Evolutionary conservation across 176 grass and related monocot species (phyloP).

Genomic region (Chloris gayana): DNA sequence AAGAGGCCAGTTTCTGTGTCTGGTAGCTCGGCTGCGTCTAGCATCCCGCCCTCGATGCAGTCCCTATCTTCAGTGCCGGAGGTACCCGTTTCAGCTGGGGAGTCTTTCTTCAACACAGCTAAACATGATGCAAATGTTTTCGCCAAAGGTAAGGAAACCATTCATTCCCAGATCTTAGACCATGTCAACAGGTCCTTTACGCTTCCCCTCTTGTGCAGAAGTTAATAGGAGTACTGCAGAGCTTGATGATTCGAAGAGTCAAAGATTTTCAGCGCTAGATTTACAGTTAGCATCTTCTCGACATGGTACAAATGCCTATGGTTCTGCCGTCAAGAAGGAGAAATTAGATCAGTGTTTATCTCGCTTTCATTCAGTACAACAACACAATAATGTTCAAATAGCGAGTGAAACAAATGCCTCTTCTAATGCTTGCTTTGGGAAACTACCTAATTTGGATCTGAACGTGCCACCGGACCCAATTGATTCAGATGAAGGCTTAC

Average conservation of each 20-base stretch:
- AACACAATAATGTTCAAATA: slow-evolving; percentile 18
- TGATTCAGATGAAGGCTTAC: slow-evolving; percentile 38
- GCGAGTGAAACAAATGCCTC: slow-evolving; percentile 25
- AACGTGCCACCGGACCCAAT: slow-evolving; percentile 39
- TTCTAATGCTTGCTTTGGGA: slow-evolving; percentile 23
- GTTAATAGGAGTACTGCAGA: slow-evolving; percentile 12
- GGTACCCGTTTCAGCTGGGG: slow-evolving; percentile 9
- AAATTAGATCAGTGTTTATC: slow-evolving; percentile 29
- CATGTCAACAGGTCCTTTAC: neutral
- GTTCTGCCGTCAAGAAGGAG: slow-evolving; percentile 45
- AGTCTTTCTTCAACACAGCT: slow-evolving; percentile 30
- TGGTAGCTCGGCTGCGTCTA: slow-evolving; percentile 27
- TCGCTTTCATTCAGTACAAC: slow-evolving; percentile 11
- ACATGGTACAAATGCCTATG: slow-evolving; percentile 16
- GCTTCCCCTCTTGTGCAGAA: slow-evolving; percentile 12
- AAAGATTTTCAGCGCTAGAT: slow-evolving; percentile 35
- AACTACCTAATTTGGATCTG: slow-evolving; percentile 54
- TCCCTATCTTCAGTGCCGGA: neutral
- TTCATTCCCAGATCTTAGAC: slow-evolving; percentile 6
- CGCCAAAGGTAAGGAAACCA: slow-evolving; percentile 33
- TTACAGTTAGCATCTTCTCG: slow-evolving; percentile 26
- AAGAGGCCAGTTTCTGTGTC: slow-evolving; percentile 48
- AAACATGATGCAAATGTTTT: slow-evolving; percentile 13
- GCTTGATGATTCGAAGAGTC: neutral
- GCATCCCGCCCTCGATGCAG: slow-evolving; percentile 8